phyloP scores from a whole-genome alignment of 2,329 filamentous ascomycete species.

The Cercospora brassicicola region DNA sequence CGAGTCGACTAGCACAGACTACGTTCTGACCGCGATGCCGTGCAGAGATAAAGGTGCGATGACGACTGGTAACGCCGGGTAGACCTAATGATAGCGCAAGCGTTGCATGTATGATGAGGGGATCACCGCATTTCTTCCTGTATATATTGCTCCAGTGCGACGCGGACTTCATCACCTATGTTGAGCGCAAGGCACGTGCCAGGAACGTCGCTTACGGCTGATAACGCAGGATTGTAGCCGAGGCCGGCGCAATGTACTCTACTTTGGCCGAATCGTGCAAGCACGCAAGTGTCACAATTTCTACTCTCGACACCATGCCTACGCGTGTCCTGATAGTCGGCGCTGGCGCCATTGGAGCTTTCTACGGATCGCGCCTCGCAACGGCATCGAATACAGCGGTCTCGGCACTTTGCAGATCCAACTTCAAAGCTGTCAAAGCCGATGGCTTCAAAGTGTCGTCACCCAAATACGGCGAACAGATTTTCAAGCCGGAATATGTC shows the following conservation, averaged over 20 bases:
- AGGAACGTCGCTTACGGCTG: neutral
- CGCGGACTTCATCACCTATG: neutral
- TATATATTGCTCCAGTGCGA: neutral
- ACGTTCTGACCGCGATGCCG: conserved; percentile 66
- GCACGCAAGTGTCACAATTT: neutral
- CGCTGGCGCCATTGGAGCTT: conserved; percentile 70
- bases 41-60: conserved; percentile 5
- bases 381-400: conserved; percentile 54
- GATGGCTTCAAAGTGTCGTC: conserved; percentile 66
- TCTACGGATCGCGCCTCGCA: conserved; percentile 69
- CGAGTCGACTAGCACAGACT: conserved; percentile 87
- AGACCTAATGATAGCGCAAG: neutral
- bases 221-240: neutral
- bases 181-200: neutral
- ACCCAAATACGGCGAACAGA: conserved; percentile 66
- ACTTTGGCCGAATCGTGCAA: neutral
- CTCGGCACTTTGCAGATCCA: conserved; percentile 72
- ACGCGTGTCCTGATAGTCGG: conserved; percentile 66
- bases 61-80: neutral
- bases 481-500: conserved; percentile 61
- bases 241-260: neutral
- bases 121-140: neutral
- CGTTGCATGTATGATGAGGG: neutral
- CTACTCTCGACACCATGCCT: conserved; percentile 39
- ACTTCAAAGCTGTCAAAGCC: conserved; percentile 63